Conservation (phyloP, 306 rosid species). For the peach (Prunus persica) region Prunus_persica_NCBIv2 NC_034015.1:15373001-15373500, state of each 20-base stretch:
- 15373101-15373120: constrained; percentile 87
- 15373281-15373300: not conserved
- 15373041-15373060: not conserved
- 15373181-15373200: constrained; percentile 98
- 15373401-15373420: not conserved
- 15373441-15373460: not conserved
- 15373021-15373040: not conserved
- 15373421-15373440: constrained; percentile 21
- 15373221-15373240: constrained; percentile 27
- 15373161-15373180: constrained; percentile 66
- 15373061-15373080: constrained; percentile 8
- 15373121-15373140: constrained; percentile 86
- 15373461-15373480: not conserved
- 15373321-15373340: not conserved
- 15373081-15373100: constrained; percentile 91
- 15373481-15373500: not conserved
- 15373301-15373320: constrained; percentile 2
- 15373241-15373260: constrained; percentile 12
- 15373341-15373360: not conserved
- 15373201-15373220: constrained; percentile 90
- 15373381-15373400: not conserved
- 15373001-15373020: not conserved
- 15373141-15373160: constrained; percentile 87
- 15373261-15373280: not conserved
- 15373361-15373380: not conserved